phyloP scores from a whole-genome alignment of 495 filamentous ascomycete species.

The Copromyces sp. region DNA sequence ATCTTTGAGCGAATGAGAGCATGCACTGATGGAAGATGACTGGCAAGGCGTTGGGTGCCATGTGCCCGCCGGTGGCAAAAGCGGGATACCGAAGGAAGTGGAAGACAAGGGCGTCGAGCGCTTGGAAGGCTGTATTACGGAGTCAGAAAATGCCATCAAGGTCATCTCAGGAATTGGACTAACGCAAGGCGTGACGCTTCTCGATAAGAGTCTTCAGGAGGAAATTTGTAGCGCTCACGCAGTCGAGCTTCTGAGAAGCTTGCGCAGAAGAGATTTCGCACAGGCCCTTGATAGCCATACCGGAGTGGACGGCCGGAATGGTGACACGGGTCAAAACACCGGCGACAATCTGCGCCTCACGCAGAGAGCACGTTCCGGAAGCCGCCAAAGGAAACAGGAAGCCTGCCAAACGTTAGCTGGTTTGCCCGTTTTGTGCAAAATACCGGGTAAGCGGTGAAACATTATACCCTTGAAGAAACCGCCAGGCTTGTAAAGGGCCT shows the following conservation, averaged over 20 bases:
- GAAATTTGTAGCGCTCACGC: constrained; percentile 76
- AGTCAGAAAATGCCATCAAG: neutral
- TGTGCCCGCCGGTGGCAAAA: constrained; percentile 15
- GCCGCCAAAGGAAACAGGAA: constrained; percentile 82
- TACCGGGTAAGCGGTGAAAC: neutral
- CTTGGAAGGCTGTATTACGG: constrained; percentile 52
- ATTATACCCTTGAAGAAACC: constrained; percentile 85
- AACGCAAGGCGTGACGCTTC: constrained; percentile 90
- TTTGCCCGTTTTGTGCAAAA: neutral
- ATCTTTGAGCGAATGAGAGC: constrained; percentile 84
- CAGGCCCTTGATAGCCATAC: constrained; percentile 78
- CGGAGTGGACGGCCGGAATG: constrained; percentile 84
- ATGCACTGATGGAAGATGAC: constrained; percentile 85
- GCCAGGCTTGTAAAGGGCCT: constrained; percentile 87
- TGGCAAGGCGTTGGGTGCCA: constrained; percentile 27
- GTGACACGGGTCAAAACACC: constrained; percentile 66
- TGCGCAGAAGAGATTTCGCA: constrained; percentile 91
- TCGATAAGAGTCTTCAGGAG: constrained; percentile 88
- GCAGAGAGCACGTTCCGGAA: constrained; percentile 68
- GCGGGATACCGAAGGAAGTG: constrained; percentile 86
- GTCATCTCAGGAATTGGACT: neutral
- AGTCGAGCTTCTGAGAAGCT: constrained; percentile 58
- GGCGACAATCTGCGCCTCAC: constrained; percentile 84
- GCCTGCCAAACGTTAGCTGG: constrained; percentile 4
- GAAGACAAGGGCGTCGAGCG: constrained; percentile 89